These are phyloP conservation scores for Flaveria floridana DNA, from an alignment of 140 eudicot genomes.

Conservation along the genomic window DNA sequence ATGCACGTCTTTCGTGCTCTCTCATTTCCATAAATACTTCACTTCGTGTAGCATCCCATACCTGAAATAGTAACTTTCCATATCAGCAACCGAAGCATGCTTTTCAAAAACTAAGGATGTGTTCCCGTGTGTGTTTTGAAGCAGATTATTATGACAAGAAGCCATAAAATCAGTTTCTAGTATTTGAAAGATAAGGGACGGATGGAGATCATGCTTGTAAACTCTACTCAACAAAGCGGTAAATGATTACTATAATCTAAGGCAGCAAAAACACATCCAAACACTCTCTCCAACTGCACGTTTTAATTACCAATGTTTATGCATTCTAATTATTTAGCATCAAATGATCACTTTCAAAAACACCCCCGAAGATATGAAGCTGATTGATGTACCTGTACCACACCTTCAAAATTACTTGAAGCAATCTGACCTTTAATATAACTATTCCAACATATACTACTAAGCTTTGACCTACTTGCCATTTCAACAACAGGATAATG, in stretches of 20 bases:
- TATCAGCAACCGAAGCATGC: background rate
- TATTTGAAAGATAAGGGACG: background rate
- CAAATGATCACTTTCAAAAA: background rate
- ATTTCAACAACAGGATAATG: slow-evolving; percentile 85
- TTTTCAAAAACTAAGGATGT: background rate
- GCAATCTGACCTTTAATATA: slow-evolving; percentile 92
- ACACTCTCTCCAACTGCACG: background rate
- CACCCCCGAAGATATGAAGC: background rate
- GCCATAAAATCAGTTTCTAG: background rate
- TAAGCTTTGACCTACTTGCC: slow-evolving; percentile 72
- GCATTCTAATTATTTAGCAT: background rate
- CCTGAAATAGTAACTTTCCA: slow-evolving; percentile 38
- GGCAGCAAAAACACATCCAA: background rate
- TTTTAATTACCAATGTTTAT: background rate
- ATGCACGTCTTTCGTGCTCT: slow-evolving; percentile 82
- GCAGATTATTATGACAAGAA: background rate
- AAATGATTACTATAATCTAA: background rate
- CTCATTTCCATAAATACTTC: slow-evolving; percentile 66
- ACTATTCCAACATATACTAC: slow-evolving; percentile 87
- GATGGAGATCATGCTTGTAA: no score
- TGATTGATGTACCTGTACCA: slow-evolving; percentile 64
- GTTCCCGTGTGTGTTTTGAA: background rate
- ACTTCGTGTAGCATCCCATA: slow-evolving; percentile 84
- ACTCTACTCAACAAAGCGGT: no score
- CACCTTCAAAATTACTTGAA: slow-evolving; percentile 87